These are phyloP conservation scores for Anethum foeniculum DNA, from an alignment of 140 eudicot species.

Conservation along the genomic window DNA sequence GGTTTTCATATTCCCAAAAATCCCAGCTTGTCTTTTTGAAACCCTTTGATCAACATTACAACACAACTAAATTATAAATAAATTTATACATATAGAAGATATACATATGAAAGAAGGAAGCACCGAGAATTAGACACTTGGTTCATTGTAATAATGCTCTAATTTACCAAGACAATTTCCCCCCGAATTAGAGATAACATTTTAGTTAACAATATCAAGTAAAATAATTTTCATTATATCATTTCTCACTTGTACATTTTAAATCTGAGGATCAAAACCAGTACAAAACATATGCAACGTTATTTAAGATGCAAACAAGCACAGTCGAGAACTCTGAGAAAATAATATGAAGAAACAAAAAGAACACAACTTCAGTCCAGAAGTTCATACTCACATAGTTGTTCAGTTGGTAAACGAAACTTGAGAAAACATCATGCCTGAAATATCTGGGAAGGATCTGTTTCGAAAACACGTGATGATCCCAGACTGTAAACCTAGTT, in stretches of 20 bases:
- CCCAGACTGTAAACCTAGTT: constrained; percentile 12
- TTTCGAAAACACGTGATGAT: constrained; percentile 2
- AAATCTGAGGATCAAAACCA: neutral
- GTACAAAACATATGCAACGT: neutral
- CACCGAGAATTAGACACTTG: neutral
- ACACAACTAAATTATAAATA: neutral
- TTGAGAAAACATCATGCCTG: constrained; percentile 12
- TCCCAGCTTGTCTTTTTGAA: constrained; percentile 8
- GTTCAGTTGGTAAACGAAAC: constrained; percentile 11
- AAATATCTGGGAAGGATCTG: constrained; percentile 12
- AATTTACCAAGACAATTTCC: neutral
- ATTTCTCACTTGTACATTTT: neutral
- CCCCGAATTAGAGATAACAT: neutral
- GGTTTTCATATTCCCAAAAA: constrained; percentile 9
- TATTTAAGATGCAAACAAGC: neutral
- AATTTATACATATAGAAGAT: neutral
- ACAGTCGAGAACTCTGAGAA: neutral
- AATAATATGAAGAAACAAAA: neutral
- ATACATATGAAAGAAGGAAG: neutral
- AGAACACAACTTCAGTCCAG: neutral
- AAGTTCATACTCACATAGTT: constrained; percentile 5
- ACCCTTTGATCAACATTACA: constrained; percentile 3
- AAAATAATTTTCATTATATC: neutral
- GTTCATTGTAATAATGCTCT: neutral
- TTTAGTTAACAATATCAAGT: neutral